phyloP scores from a whole-genome alignment of 106 monocot species.

The Allium sativum region DNA sequence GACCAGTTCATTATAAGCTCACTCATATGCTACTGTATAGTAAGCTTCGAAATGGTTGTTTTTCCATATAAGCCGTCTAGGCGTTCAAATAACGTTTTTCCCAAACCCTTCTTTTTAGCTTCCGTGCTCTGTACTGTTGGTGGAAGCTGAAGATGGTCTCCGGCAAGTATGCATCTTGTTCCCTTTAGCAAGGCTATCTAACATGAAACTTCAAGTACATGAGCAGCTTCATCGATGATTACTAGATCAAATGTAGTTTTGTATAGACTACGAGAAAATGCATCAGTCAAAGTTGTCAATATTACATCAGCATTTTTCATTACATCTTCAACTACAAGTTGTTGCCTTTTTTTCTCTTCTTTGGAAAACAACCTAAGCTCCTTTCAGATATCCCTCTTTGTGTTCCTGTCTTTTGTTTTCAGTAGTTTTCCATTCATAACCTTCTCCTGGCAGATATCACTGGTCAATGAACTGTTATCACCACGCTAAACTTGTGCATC shows the following conservation, averaged over 20 bases:
- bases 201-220: slow-evolving; percentile 84
- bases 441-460: slow-evolving; percentile 98
- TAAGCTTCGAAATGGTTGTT: slow-evolving; percentile 68
- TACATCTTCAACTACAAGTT: slow-evolving; percentile 72
- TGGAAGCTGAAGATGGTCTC: slow-evolving; percentile 97
- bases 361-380: slow-evolving; percentile 67
- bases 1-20: slow-evolving; percentile 97
- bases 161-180: slow-evolving; percentile 85
- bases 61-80: slow-evolving; percentile 57
- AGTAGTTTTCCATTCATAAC: slow-evolving; percentile 77
- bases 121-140: slow-evolving; percentile 85
- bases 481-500: slow-evolving; percentile 79
- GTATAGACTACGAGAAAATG: slow-evolving; percentile 63
- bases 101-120: slow-evolving; percentile 86
- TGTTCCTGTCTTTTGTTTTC: slow-evolving; percentile 72
- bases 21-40: slow-evolving; percentile 91
- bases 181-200: slow-evolving; percentile 98
- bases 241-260: slow-evolving; percentile 73
- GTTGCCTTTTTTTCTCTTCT: slow-evolving; percentile 94
- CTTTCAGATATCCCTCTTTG: slow-evolving; percentile 77
- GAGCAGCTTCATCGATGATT: slow-evolving; percentile 99
- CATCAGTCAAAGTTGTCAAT: slow-evolving; percentile 85
- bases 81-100: slow-evolving; percentile 94
- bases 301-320: slow-evolving; percentile 89
- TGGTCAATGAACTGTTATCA: slow-evolving; percentile 84